Evolutionary conservation across 208 protist genomes (phyloP).

Genomic region (Acanthamoeba triangularis): DNA sequence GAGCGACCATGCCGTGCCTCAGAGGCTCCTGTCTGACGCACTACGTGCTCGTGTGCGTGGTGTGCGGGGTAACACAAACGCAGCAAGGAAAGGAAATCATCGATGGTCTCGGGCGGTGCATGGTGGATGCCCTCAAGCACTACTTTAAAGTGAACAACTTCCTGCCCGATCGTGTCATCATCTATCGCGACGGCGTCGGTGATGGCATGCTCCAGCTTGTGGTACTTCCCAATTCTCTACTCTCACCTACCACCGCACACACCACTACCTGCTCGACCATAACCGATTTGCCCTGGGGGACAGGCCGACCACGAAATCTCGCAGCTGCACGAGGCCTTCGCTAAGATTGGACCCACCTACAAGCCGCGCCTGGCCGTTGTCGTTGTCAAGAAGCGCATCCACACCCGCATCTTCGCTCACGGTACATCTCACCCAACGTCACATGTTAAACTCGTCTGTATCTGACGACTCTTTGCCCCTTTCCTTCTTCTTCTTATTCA

Average conservation of each 20-base stretch:
- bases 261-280: not conserved
- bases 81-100: slow-evolving; percentile 73
- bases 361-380: slow-evolving; percentile 80
- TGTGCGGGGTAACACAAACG: not conserved
- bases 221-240: not conserved
- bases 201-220: slow-evolving; percentile 81
- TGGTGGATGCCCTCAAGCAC: slow-evolving; percentile 39
- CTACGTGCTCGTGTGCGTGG: not conserved
- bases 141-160: slow-evolving; percentile 75
- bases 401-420: slow-evolving; percentile 79
- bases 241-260: not conserved
- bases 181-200: slow-evolving; percentile 87
- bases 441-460: not conserved
- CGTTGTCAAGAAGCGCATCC: slow-evolving; percentile 87
- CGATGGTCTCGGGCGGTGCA: not conserved
- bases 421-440: not conserved
- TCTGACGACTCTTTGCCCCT: not conserved
- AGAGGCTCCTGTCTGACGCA: too few species aligned
- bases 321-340: slow-evolving; percentile 51
- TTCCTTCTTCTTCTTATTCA: not conserved
- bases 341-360: slow-evolving; percentile 20
- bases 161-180: slow-evolving; percentile 73
- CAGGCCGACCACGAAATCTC: slow-evolving; percentile 62
- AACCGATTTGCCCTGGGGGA: not conserved
- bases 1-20: too few species aligned